Evolutionary conservation across 2,329 filamentous ascomycete species (phyloP).

Genomic region (Ascochyta lentis): DNA sequence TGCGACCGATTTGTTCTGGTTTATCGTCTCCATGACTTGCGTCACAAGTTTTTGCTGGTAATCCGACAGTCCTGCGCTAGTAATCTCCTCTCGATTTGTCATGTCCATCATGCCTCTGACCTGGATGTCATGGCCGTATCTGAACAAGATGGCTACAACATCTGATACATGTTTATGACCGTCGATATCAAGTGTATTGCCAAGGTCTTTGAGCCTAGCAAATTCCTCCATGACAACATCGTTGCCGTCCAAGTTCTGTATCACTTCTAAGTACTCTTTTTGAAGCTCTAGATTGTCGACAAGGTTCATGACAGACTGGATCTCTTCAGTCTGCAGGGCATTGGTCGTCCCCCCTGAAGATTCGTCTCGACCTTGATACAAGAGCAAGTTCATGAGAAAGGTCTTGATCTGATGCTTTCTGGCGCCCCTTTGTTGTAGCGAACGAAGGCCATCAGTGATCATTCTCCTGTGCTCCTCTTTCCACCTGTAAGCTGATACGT

Average conservation of each 20-base stretch:
- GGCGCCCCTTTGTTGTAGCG: background rate
- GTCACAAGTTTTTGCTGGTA: background rate
- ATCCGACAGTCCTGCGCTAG: background rate
- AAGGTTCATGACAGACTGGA: background rate
- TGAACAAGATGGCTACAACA: background rate
- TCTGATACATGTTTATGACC: background rate
- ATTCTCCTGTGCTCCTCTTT: background rate
- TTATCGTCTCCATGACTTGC: background rate
- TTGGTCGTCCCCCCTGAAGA: background rate
- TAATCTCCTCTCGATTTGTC: background rate
- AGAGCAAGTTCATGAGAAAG: background rate
- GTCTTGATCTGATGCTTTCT: background rate
- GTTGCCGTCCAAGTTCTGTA: background rate
- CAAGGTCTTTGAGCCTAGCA: background rate
- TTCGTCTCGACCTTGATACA: background rate
- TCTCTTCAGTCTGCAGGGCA: background rate
- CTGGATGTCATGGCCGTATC: background rate
- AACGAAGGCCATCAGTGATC: background rate
- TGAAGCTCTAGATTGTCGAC: background rate
- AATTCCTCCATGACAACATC: background rate
- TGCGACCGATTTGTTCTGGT: background rate
- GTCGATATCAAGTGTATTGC: background rate
- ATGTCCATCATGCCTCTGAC: background rate
- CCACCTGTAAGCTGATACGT: background rate
- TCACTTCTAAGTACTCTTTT: background rate